phyloP scores from a whole-genome alignment of 768 basidiomycete species.

The Strobilomyces dryophilus region DNA sequence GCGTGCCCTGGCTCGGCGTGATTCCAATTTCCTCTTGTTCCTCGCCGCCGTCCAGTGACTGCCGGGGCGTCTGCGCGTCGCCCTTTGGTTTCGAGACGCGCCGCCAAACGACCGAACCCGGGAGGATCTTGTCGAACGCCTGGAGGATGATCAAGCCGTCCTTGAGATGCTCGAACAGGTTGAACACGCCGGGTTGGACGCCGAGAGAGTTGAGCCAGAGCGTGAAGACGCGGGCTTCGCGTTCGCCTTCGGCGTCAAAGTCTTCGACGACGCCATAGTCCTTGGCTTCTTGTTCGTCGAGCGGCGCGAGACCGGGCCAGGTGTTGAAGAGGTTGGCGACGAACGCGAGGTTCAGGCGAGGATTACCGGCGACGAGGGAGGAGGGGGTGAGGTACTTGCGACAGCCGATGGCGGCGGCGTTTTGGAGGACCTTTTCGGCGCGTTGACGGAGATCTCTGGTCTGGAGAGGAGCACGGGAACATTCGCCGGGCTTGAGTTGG shows the following conservation, averaged over 20 bases:
- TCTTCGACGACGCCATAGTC: slow-evolving; percentile 89
- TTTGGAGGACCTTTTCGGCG: slow-evolving; percentile 92
- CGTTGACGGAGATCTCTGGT: slow-evolving; percentile 77
- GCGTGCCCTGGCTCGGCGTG: slow-evolving; percentile 74
- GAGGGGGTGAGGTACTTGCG: slow-evolving; percentile 93
- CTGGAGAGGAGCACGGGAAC: slow-evolving; percentile 87
- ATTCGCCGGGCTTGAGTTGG: slow-evolving; percentile 92
- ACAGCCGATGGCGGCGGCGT: slow-evolving; percentile 91
- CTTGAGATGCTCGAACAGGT: slow-evolving; percentile 93
- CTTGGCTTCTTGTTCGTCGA: slow-evolving; percentile 92
- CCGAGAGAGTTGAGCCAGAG: slow-evolving; percentile 98
- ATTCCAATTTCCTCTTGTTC: slow-evolving; percentile 81
- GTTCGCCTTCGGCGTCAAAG: slow-evolving; percentile 98
- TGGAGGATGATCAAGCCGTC: slow-evolving; percentile 91
- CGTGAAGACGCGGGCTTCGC: slow-evolving; percentile 96
- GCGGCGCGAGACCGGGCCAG: slow-evolving; percentile 88
- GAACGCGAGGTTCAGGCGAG: slow-evolving; percentile 95
- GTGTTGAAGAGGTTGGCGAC: slow-evolving; percentile 99
- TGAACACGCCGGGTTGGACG: slow-evolving; percentile 94
- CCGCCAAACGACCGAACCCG: slow-evolving; percentile 91
- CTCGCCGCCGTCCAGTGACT: slow-evolving; percentile 41
- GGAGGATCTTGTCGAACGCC: slow-evolving; percentile 94
- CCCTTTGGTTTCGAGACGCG: slow-evolving; percentile 91
- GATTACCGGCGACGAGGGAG: slow-evolving; percentile 90
- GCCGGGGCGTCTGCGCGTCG: slow-evolving; percentile 38